phyloP scores from a whole-genome alignment of 2,329 filamentous ascomycete species.

The Hypoxylon sp. region DNA sequence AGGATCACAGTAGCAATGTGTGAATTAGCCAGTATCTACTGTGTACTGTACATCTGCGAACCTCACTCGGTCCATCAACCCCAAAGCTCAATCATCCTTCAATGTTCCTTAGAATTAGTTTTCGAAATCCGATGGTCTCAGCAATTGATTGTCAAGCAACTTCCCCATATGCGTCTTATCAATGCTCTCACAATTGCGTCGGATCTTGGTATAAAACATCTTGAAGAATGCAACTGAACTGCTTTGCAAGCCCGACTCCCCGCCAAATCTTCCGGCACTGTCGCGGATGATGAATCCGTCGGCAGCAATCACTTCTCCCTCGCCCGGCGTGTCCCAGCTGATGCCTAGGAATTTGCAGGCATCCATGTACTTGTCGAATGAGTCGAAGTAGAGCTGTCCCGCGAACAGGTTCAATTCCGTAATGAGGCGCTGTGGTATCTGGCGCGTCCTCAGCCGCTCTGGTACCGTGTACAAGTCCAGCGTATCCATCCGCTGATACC shows the following conservation, averaged over 20 bases:
- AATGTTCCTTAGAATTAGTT: not conserved
- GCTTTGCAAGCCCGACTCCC: constrained; percentile 47
- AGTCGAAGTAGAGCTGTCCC: constrained; percentile 74
- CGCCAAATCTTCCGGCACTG: constrained; percentile 23
- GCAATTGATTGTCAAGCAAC: constrained; percentile 54
- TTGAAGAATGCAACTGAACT: constrained; percentile 59
- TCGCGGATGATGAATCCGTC: constrained; percentile 57
- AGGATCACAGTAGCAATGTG: not conserved
- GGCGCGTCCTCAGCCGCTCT: constrained; percentile 4
- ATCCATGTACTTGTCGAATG: constrained; percentile 67
- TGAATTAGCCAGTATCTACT: not conserved
- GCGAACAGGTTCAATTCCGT: constrained; percentile 75
- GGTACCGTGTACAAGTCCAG: constrained; percentile 47
- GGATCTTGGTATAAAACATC: constrained; percentile 55
- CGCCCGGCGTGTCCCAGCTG: constrained; percentile 46
- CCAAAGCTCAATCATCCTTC: not conserved
- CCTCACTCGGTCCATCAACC: not conserved
- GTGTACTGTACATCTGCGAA: constrained; percentile 1
- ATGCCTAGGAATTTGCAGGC: constrained; percentile 69
- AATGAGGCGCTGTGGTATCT: constrained; percentile 36
- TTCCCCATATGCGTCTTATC: constrained; percentile 61
- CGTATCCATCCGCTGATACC: constrained; percentile 32
- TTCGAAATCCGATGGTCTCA: constrained; percentile 39
- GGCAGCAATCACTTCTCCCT: constrained; percentile 43
- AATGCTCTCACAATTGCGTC: constrained; percentile 57